Conservation (phyloP, 371 early-diverging fungal genomes). For the Parasitella parasitica region DNA sequence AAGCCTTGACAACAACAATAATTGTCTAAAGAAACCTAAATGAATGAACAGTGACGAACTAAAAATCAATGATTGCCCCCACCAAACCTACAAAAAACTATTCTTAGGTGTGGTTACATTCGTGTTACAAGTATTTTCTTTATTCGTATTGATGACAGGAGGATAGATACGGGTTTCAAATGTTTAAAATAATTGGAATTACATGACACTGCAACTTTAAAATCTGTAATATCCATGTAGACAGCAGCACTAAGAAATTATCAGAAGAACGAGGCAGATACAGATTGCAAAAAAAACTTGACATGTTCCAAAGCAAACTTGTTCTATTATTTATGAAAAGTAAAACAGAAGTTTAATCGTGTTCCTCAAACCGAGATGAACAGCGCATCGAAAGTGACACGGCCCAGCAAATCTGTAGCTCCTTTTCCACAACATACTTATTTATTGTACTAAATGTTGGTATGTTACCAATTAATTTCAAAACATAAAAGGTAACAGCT, state of each 20-base stretch:
- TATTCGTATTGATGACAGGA: slow-evolving; percentile 1
- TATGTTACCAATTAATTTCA: background rate
- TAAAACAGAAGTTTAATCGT: no score
- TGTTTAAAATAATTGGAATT: background rate
- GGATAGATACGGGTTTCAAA: background rate
- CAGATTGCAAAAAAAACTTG: no score
- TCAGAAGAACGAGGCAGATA: no score
- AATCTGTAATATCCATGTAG: no score
- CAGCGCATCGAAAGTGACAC: background rate
- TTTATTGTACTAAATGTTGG: background rate
- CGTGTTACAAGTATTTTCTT: background rate
- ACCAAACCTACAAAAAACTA: background rate
- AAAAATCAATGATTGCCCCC: background rate
- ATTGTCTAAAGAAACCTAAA: background rate
- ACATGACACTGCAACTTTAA: no score
- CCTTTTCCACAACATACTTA: background rate
- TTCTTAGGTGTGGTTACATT: background rate
- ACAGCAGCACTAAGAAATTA: no score
- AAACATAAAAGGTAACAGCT: background rate
- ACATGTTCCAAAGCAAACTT: no score
- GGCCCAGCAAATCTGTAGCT: background rate
- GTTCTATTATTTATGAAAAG: no score
- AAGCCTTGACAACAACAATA: background rate
- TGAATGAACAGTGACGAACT: background rate
- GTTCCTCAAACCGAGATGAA: background rate